phyloP scores from a whole-genome alignment of 805 yeast genomes.

The Yarrowia sp. region DNA sequence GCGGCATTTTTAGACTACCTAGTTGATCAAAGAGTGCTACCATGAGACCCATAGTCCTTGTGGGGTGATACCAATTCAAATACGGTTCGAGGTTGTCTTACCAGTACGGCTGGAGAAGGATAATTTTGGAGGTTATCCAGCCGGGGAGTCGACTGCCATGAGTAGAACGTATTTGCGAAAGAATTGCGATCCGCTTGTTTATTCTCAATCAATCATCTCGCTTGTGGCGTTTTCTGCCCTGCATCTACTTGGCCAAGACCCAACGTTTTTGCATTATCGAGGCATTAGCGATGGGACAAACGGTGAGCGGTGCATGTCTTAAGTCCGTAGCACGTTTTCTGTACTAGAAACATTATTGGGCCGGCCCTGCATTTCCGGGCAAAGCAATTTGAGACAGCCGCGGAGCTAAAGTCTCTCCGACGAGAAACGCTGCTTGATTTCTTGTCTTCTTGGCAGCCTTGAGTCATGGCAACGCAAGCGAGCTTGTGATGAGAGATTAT shows the following conservation, averaged over 20 bases:
- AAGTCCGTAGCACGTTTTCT: constrained; percentile 32
- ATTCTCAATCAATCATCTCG: background rate
- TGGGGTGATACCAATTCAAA: constrained; percentile 10
- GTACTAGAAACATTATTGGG: background rate
- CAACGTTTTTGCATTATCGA: constrained; percentile 33
- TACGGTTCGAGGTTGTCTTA: constrained; percentile 15
- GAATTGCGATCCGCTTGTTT: no score
- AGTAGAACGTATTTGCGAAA: no score
- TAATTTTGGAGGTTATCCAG: background rate
- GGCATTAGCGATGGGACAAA: constrained; percentile 11
- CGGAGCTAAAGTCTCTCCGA: background rate
- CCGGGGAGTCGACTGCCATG: no score
- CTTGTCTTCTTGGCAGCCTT: background rate
- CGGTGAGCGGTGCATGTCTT: background rate
- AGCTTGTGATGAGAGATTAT: constrained; percentile 4
- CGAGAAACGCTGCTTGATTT: background rate
- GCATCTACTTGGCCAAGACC: background rate
- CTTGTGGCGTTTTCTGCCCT: background rate
- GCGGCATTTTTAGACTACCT: constrained; percentile 18
- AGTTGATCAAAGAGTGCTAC: constrained; percentile 8
- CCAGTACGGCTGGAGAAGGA: constrained; percentile 7
- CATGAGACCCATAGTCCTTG: constrained; percentile 18
- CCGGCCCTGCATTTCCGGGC: constrained; percentile 30
- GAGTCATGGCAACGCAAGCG: background rate
- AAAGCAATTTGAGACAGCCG: constrained; percentile 7